phyloP scores from a whole-genome alignment of 805 yeast species.

The Lipomyces chichibuensis region DNA sequence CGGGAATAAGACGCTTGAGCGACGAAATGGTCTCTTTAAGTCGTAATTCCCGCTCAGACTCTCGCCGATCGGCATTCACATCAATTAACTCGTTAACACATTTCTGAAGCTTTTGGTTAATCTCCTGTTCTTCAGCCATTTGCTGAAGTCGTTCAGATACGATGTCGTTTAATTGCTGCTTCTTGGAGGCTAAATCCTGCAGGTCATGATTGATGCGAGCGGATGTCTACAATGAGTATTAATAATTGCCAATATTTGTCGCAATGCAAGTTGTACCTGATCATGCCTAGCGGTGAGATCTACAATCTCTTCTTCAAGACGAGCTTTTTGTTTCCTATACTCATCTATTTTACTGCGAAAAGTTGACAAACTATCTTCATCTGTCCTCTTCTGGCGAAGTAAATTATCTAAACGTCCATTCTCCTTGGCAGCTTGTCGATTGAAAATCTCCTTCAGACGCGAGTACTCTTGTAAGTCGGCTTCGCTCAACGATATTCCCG shows the following conservation, averaged over 20 bases:
- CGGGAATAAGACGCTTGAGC: conserved; percentile 75
- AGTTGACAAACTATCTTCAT: conserved; percentile 35
- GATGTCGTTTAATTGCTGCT: conserved; percentile 23
- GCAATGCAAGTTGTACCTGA: conserved; percentile 37
- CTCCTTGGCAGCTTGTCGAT: conserved; percentile 36
- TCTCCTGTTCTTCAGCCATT: conserved; percentile 54
- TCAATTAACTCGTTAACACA: conserved; percentile 67
- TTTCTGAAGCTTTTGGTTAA: conserved; percentile 67
- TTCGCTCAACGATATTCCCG: conserved; percentile 49
- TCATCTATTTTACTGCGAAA: conserved; percentile 33
- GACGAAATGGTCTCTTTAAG: conserved; percentile 72
- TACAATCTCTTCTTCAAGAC: conserved; percentile 44
- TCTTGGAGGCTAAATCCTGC: conserved; percentile 37
- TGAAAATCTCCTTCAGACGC: conserved; percentile 56
- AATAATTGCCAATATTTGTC: not conserved
- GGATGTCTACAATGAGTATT: conserved; percentile 14
- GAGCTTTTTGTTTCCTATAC: conserved; percentile 21
- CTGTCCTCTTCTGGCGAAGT: conserved; percentile 37
- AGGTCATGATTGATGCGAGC: conserved; percentile 37
- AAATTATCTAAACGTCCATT: conserved; percentile 36
- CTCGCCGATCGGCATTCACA: conserved; percentile 74
- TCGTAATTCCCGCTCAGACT: conserved; percentile 67
- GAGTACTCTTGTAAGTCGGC: conserved; percentile 64
- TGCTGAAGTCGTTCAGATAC: conserved; percentile 36
- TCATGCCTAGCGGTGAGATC: conserved; percentile 47